Conservation (phyloP, 2,329 filamentous ascomycete genomes). For the Calonectria multiphialidica region DNA sequence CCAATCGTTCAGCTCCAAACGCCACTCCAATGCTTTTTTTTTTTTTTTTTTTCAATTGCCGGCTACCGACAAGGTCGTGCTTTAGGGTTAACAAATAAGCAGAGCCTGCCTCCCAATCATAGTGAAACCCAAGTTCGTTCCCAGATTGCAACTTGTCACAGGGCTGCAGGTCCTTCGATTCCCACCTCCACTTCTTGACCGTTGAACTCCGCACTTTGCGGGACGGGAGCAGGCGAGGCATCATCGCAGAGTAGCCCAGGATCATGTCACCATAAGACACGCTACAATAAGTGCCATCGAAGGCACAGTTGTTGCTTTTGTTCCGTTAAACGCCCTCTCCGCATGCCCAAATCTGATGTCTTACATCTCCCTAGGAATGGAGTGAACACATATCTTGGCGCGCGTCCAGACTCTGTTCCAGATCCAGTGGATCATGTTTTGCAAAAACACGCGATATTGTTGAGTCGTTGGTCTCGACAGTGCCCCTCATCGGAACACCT, state of each 20-base stretch:
- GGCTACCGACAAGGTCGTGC: neutral
- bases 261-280: neutral
- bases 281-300: neutral
- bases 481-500: neutral
- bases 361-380: neutral
- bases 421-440: neutral
- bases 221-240: neutral
- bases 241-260: neutral
- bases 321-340: neutral
- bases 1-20: conserved; percentile 13
- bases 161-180: neutral
- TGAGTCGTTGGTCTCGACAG: neutral
- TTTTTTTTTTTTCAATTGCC: neutral
- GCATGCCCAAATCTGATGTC: neutral
- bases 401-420: neutral
- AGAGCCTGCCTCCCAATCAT: neutral
- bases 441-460: neutral
- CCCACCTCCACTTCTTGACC: neutral
- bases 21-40: conserved; percentile 10
- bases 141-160: neutral
- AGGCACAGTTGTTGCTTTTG: neutral
- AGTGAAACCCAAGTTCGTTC: neutral
- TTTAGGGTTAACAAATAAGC: neutral
- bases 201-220: neutral
- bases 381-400: neutral